Evolutionary conservation across 2,329 filamentous ascomycete species (phyloP), one percentile per base, ranked within the genome.

Genomic region (Aureobasidium namibiae): DNA sequence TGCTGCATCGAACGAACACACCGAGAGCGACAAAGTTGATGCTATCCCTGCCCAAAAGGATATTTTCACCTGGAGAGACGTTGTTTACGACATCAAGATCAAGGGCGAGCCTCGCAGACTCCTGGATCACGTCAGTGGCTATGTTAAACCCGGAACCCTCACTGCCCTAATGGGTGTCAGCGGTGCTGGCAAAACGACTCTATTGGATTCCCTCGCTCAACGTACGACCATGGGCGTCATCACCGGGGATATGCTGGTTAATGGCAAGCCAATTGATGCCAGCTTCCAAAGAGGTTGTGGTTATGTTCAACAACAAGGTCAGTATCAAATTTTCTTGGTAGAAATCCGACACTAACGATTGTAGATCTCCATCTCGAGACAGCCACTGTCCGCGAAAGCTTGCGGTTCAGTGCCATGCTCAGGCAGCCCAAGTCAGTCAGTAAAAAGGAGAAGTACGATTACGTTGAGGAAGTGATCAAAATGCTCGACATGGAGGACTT

Each of bases 101-200:
- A 79, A 80, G 65, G 78, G 76, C 23, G 77, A 76, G 26, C 71
- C 73, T 0, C 73, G 80, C 18, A 70, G 78, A 59, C 69, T 84
- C 7, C 69, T 84, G 4, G 79, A 83, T 50, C 68, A 81, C 60
- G 78, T 84, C 2, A 75, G 74, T 23, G 82, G 74, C 7, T 83
- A 74, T 69, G 80, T 82, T 1, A 82, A 79, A 62, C 81, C 81
- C 10, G 81, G 80, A 2, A 79, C 75, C 1, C 72, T 83, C n/a
- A 83, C 77, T 4, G 78, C 76, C 10, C 81, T 96, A 44, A 72
- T 92, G 56, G 94, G 92, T 1, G 90, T 92, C 16, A 85, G 86
- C 57, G 88, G 86, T 64, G 82, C 84, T 50, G 92, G 92, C 67
- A 99, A 97, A 78, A 97, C 92, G 0, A 82, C 89, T 13, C 83